phyloP scores from a whole-genome alignment of 192 early-diverging fungal genomes.

The Globomyces pollinis-pini region DNA sequence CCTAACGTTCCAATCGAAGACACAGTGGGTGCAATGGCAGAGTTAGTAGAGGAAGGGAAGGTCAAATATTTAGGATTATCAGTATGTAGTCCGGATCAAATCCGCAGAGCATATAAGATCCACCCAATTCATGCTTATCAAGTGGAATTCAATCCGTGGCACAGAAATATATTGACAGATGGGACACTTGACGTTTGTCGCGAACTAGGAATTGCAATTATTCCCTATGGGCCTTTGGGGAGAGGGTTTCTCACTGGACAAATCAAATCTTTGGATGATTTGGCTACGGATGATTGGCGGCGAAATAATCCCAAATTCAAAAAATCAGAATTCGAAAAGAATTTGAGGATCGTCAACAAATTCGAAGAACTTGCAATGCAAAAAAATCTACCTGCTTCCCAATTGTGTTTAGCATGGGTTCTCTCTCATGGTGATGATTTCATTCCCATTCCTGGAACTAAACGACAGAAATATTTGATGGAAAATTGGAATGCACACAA shows the following conservation, averaged over 20 bases:
- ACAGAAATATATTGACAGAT: constrained; percentile 50
- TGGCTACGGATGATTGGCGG: constrained; percentile 41
- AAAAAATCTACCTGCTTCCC: constrained; percentile 34
- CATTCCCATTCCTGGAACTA: constrained; percentile 57
- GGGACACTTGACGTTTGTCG: constrained; percentile 59
- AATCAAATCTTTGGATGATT: constrained; percentile 43
- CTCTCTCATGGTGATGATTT: constrained; percentile 34
- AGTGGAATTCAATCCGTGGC: constrained; percentile 38
- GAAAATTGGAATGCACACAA: constrained; percentile 20
- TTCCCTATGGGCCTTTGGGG: constrained; percentile 58
- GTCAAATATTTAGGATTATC: constrained; percentile 51
- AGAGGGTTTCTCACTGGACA: constrained; percentile 58
- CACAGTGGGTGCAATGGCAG: constrained; percentile 51
- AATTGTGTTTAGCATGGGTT: constrained; percentile 56
- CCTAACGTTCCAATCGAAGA: constrained; percentile 50
- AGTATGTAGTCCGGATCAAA: constrained; percentile 42
- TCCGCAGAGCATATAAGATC: constrained; percentile 51
- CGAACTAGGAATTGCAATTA: constrained; percentile 57
- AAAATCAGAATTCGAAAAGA: constrained; percentile 43
- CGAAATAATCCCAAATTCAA: constrained; percentile 43
- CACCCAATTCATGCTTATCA: constrained; percentile 54
- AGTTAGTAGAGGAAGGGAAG: constrained; percentile 60
- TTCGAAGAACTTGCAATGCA: constrained; percentile 37
- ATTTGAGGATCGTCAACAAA: constrained; percentile 48
- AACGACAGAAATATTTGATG: constrained; percentile 20